Conservation (phyloP, 306 rosid genomes). For the Glycyrrhiza uralensis region DNA sequence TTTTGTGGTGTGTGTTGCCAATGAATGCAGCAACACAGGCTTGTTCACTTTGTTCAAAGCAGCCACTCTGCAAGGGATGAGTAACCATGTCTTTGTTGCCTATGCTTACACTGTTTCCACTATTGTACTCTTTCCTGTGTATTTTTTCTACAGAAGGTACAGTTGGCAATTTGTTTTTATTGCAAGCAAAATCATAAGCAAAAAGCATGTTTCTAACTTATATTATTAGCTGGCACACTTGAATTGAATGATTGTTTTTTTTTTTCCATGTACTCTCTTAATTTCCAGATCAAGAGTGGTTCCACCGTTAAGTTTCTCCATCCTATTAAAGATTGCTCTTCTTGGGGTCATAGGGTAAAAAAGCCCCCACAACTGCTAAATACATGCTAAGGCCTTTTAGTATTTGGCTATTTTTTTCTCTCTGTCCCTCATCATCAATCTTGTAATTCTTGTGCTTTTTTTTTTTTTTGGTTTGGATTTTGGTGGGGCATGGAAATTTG, state of each 20-base stretch:
- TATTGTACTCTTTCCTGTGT: slow-evolving; percentile 56
- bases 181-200: not conserved
- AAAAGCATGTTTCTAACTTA: too few species aligned
- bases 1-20: slow-evolving; percentile 54
- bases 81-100: slow-evolving; percentile 69
- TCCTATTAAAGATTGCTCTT: slow-evolving; percentile 52
- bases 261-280: too few species aligned
- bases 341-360: slow-evolving; percentile 74
- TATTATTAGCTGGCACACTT: too few species aligned
- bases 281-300: slow-evolving; percentile 59
- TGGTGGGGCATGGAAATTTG: slow-evolving; percentile 6
- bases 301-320: slow-evolving; percentile 67
- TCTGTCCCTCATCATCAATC: too few species aligned
- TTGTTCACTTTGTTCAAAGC: slow-evolving; percentile 82
- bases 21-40: slow-evolving; percentile 67
- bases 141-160: slow-evolving; percentile 57
- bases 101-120: slow-evolving; percentile 73
- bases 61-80: slow-evolving; percentile 71
- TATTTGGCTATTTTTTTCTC: not conserved
- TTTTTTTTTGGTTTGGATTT: not conserved
- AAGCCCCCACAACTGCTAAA: not conserved
- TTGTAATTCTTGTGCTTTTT: not conserved
- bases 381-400: not conserved
- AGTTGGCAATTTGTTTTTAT: not conserved
- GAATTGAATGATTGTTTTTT: not conserved